Evolutionary conservation across 2,329 filamentous ascomycete species (phyloP), one percentile per base, ranked within the genome.

Genomic region (Trichoderma gracile): DNA sequence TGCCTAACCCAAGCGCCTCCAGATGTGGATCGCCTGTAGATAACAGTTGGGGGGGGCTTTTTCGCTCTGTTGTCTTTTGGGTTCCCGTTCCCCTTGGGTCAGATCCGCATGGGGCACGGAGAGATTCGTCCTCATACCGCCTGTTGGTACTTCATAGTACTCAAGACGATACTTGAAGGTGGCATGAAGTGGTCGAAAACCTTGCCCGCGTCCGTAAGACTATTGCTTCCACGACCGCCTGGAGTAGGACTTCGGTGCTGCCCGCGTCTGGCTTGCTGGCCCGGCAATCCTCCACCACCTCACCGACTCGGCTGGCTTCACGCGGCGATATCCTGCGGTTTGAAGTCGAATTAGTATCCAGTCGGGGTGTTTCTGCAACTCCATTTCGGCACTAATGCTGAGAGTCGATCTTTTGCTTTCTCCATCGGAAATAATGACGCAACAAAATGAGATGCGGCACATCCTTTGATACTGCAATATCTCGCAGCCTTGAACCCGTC

Each of bases 361-460:
- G 40, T 43, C 15, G 40, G 15, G 9, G 47, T 33, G 5, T 27
- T 38, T 21, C 33, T 50, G 56, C 33, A 42, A 42, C 33, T 21
- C 45, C 19, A 43, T 33, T 38, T 23, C 30, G 30, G 43, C 56
- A 59, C 56, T 49, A 59, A 59, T 47, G 27, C 23, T 53, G 49
- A 53, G 47, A 53, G 58, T 62, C 47, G n/a, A 62, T 53, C 49
- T 25, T 62, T 62, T 53, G 58, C 45, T 42, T 54, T 47, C 58
- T 62, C 49, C 49, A 46, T 62, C 25, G 49, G 49, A 23, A 52
- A 43, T 40, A 62, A 62, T 62, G 58, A 62, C 58, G 58, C 58
- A 62, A 54, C 58, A 19, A 38, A 21, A 23, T 53, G 58, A 61
- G 50, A 27, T 38, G 30, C 30, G 30, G 30, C 9, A 30, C 30